Base-by-base conservation (phyloP, 257 asterid genomes). In the Voacanga thouarsii region DNA sequence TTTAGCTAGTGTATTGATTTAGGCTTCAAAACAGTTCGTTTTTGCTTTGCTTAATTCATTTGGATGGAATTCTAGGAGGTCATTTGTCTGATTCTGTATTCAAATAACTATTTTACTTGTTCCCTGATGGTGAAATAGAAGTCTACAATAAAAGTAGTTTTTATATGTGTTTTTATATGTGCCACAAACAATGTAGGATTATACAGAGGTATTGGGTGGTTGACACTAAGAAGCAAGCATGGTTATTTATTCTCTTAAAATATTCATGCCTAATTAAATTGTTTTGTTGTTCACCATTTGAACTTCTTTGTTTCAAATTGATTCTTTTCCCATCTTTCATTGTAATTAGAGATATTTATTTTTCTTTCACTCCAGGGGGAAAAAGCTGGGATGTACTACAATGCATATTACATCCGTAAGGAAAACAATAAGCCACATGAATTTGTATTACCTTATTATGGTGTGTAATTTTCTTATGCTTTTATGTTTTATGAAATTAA, bases 371-470 rank as follows among this genome's bases (percentile, higher is more conserved):
- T 87, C 71, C 89, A 96, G 99, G 98, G 97, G 86, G 99, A 96
- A 85, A 93, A 96, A 77, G 99, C 99, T 80, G 98, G 97, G 79
- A 91, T 90, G 97, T 93, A 93, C 85, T 96, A 96, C 83, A 96
- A 90, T 97, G 97, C n/a, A n/a, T n/a, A n/a, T n/a, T n/a, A n/a
- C 97, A 64, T 93, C 99, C 70, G 99, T 96, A 93, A 92, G 90
- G 99, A 96, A 85, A 89, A 84, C 91, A 89, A 79, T 76, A 90
- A 83, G 77, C 96, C 98, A 7, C 89, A 81, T 30, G 98, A 96
- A 81, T 96, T 96, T 86, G 92, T 94, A 72, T 84, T 96, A 80
- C 98, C 98, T 71, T 96, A 93, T 83, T 96, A 93, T 82, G 99
- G 99, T 96, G 67, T 77, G 96, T 76, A 49, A 66, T 80, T 43